Evolutionary conservation across 768 basidiomycete genomes (phyloP), one percentile per base, ranked within the genome.

Genomic region (Pleurotus ostreatus): DNA sequence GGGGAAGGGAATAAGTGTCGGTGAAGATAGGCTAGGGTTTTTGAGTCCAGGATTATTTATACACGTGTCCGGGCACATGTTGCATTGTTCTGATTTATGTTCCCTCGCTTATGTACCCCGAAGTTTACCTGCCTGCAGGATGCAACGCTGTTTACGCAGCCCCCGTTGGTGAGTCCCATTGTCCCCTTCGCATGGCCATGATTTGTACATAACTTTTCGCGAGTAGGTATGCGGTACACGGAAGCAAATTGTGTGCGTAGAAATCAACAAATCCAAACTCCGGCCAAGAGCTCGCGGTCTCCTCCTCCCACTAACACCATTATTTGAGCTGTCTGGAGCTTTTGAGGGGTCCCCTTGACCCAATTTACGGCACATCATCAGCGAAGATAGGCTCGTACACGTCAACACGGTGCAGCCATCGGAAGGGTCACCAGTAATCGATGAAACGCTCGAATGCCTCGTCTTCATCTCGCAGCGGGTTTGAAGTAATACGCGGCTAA

Each of bases 1-100:
- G 51, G 57, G 37, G 52, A 66, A 61, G 46, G 63, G 67, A 60
- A 71, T 66, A 71, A 68, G 73, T 70, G 70, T 67, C 70, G 70
- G 57, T 71, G 64, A 65, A 68, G 65, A 25, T 34, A 53, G 61
- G 69, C 61, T 51, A 55, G 52, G 57, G 60, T 65, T 65, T 72
- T 68, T 66, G 68, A 66, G 59, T 64, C 69, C 66, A 69, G 68
- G 59, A 63, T 56, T 46, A 61, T 39, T 59, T 43, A 45, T 65
- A 66, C 68, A 70, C 67, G 68, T 68, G 68, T 68, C 46, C 51
- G 39, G 51, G 48, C 65, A 62, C 68, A 68, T 66, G 67, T 66
- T 64, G 48, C 40, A 57, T 55, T 56, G 55, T 56, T 59, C 57
- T 62, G 44, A 53, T 46, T 25, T 43, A 45, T 54, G 37, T 57